Base-by-base conservation (phyloP, 225 moss, liverwort and hornwort species). In the Pseudisothecium myosuroides region DNA sequence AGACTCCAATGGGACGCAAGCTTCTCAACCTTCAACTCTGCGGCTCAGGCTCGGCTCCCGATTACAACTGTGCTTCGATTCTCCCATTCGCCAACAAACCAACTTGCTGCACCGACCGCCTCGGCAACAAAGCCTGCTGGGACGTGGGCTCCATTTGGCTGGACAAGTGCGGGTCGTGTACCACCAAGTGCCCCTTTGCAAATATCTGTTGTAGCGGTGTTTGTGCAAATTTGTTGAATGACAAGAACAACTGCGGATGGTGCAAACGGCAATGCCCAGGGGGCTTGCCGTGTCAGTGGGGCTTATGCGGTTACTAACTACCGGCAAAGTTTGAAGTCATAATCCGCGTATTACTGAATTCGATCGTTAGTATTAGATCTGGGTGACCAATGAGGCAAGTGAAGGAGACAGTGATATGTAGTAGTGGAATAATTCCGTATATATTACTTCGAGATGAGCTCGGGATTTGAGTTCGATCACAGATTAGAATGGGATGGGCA, bases 101-200 rank as follows among this genome's bases (percentile, higher is more conserved):
- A 8, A 3, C 27, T 24, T 91, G 92, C 82, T 93, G 92, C 89
- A 69, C 22, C 7, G 36, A 81, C 55, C 0, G 1, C 1, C 20
- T 54, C 7, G 81, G 54, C 7, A 47, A 21, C 63, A 43, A 22
- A 45, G 14, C 55, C 4, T 92, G 90, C 88, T 81, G 19, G 17
- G 90, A 92, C 73, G 89, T 92, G 15, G 90, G 76, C 60, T 23
- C 15, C 27, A 4, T 5, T 32, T 6, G 23, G 17, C 2, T 37
- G 7, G 62, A 55, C 81, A 88, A 50, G 49, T 92, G 92, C 37
- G 92, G 89, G 18, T 85, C 89, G 43, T 92, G 92, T 28, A 62
- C 28, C 81, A 88, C 41, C 15, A 5, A 1, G 6, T 92, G 92
- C 88, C 1, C 43, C 19, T 77, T 68, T 24, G 85, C 67, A 12